Evolutionary conservation across 202 grass and related monocot genomes (phyloP), one percentile per base, ranked within the genome.

Genomic region (Musa balbisiana): DNA sequence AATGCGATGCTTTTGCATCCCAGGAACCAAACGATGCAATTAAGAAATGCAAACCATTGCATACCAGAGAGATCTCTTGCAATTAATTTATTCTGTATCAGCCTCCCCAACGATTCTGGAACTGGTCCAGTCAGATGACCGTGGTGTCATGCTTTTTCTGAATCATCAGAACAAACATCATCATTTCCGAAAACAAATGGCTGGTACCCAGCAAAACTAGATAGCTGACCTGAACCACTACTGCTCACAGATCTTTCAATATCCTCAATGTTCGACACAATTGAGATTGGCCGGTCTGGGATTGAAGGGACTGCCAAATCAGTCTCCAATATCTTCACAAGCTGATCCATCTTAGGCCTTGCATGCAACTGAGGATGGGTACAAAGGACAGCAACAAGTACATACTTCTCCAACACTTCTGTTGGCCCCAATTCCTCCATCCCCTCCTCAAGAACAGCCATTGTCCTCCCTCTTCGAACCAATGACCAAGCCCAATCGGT

Each of bases 401-500:
- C 95, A 78, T 88, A 93, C 85, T 88, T 94, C 83, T 99, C 95
- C 91, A 99, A 79, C 43, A 89, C 50, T 53, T 94, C 85, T 11
- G 51, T 75, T 20, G 89, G 58, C 67, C 85, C 85, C 78, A 85
- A 80, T 23, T 89, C 83, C 60, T 82, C 75, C 87, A 99, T 88
- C 63, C 89, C 95, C 81, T 99, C 95, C 72, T 99, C 88, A 72
- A 99, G 80, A 26, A 99, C 91, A 62, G 89, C 82, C 65, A 90
- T 49, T 6, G 82, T 85, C 78, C 69, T 89, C 9, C 87, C 87
- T 64, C 52, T 76, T 69, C 85, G 80, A 60, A 94, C 95, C 62
- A 92, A 85, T 17, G 85, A 87, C 95, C 95, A 99, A 63, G 89
- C 95, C 95, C 95, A 99, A 73, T 99, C 95, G 60, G 69, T 85